These are phyloP conservation scores for Carex scoparia DNA, from an alignment of 176 grass and related monocot genomes.

Conservation along the genomic window DNA sequence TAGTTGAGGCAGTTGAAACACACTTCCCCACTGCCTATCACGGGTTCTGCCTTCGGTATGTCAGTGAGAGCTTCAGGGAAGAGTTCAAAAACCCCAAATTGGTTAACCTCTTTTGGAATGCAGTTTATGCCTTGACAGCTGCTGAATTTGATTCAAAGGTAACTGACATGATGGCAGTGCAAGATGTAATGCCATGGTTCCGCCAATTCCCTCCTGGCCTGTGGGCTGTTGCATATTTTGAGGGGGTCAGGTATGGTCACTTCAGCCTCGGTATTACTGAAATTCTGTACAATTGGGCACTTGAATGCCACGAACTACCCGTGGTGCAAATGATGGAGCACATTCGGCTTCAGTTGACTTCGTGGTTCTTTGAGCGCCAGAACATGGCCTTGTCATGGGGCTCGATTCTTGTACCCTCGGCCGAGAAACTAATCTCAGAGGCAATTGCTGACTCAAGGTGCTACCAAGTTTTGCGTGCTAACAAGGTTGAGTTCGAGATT, in stretches of 20 bases:
- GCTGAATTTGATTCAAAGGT: conserved; percentile 81
- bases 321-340: conserved; percentile 93
- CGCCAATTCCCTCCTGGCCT: conserved; percentile 73
- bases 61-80: conserved; percentile 86
- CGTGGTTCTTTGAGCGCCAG: conserved; percentile 75
- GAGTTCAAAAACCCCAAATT: conserved; percentile 98
- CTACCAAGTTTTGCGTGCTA: conserved; percentile 96
- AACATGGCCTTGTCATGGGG: conserved; percentile 55
- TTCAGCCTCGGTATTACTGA: conserved; percentile 81
- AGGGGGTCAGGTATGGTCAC: conserved; percentile 82
- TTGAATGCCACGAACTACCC: conserved; percentile 92
- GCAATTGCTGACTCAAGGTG: conserved; percentile 71
- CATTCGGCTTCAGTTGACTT: conserved; percentile 62
- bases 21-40: conserved; percentile 83
- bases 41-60: conserved; percentile 83
- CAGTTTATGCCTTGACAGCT: conserved; percentile 76
- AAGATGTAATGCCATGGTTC: conserved; percentile 91
- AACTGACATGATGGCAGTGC: conserved; percentile 86
- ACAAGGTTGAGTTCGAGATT: conserved; percentile 99
- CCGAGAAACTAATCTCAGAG: conserved; percentile 85
- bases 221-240: conserved; percentile 89
- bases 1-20: conserved; percentile 65
- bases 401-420: conserved; percentile 80
- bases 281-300: conserved; percentile 69
- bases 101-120: conserved; percentile 90